Percentiles rank a stretch among this genome's conserved stretches.
Evolutionary conservation across 1,284 basidiomycete species (phyloP).

Genomic region (Coriolopsis trogii): DNA sequence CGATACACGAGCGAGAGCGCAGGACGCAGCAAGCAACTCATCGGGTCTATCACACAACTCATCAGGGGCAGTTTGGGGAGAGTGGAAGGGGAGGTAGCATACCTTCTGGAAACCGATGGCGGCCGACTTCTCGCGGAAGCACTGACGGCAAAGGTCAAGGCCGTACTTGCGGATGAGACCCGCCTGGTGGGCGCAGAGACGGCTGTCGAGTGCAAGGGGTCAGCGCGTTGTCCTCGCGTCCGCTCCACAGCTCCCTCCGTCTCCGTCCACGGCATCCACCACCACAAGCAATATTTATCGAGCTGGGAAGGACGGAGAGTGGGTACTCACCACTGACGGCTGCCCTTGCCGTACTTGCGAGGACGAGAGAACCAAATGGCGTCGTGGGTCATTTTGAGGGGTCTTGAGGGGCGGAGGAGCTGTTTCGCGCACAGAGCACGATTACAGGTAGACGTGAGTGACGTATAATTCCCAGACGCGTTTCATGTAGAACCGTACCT

Average conservation of each 20-base stretch:
- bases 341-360: constrained; percentile 94
- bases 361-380: constrained; percentile 93
- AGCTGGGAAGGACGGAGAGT: not conserved
- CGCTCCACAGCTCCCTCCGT: not conserved
- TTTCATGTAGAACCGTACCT: constrained; percentile 13
- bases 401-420: constrained; percentile 25
- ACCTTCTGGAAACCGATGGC: constrained; percentile 96
- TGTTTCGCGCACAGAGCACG: not conserved
- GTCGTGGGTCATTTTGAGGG: constrained; percentile 83
- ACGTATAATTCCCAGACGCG: not conserved
- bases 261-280: not conserved
- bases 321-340: constrained; percentile 82
- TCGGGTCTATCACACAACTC: constrained; percentile 22
- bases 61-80: not conserved
- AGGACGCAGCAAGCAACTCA: constrained; percentile 18
- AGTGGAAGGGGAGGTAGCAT: constrained; percentile 26
- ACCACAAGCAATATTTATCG: not conserved
- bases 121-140: constrained; percentile 95
- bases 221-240: constrained; percentile 5
- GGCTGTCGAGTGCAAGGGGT: constrained; percentile 51
- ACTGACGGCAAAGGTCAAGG: constrained; percentile 96
- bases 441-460: not conserved
- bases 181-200: constrained; percentile 94
- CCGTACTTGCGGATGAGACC: constrained; percentile 96
- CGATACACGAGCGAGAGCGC: constrained; percentile 10